Evolutionary conservation across 2,329 filamentous ascomycete genomes (phyloP), one percentile per base, ranked within the genome.

Genomic region (Penicillium sclerotiorum): DNA sequence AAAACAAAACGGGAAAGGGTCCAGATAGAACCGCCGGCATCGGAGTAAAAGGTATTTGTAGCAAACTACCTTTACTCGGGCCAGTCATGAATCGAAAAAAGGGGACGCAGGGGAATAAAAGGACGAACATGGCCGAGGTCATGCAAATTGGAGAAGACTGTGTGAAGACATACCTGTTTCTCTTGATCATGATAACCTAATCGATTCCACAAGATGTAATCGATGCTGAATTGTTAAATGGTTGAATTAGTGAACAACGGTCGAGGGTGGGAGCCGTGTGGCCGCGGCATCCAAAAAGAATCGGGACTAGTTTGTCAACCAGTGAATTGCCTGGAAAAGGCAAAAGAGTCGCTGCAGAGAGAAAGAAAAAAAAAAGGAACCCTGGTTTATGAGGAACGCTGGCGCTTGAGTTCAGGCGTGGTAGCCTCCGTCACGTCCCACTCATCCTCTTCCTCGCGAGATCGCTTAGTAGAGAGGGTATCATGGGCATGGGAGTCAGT

Each of bases 381-480:
- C 41, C n/a, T n/a, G n/a, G 40, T 56, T 67, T 56, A 68, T 67
- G 70, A 74, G 59, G 74, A 74, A 49, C 80, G 79, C 63, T 74
- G 76, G 60, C 80, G 80, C 71, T 83, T 83, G 67, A 72, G 64
- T 64, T 80, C 80, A 71, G 59, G 50, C 33, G 52, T 51, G 32
- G 55, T 56, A 59, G 60, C 28, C 49, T 59, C 49, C 61, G 45
- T 46, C 59, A 49, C 28, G 21, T 58, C 67, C 50, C 63, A 57
- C 36, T 70, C 69, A 32, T 71, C 69, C 45, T 71, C 69, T 18
- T 59, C 57, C 23, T 67, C 67, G 38, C 69, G 69, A n/a, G 64
- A 55, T 20, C 69, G 67, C 55, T 72, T 72, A 45, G 58, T 53
- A 43, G 64, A 59, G 28, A 52, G 55, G 21, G 53, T 64, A 20